These are phyloP conservation scores for Leccinum obscurum DNA, from an alignment of 768 basidiomycete genomes.

Conservation along the genomic window DNA sequence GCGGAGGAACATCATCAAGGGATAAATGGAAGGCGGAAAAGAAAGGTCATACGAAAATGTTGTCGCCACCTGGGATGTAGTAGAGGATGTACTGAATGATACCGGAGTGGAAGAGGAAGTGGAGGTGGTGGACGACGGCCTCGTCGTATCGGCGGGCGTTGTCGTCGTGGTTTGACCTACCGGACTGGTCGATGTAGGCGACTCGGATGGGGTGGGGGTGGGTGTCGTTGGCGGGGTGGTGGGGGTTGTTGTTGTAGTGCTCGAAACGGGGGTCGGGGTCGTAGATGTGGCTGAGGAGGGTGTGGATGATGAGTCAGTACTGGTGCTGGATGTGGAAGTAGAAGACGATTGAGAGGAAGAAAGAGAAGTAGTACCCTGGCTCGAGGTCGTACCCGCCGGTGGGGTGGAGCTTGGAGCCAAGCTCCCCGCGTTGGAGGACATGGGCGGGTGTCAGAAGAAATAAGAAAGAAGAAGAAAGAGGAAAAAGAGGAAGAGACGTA, in stretches of 20 bases:
- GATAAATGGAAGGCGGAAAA: neutral
- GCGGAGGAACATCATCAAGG: neutral
- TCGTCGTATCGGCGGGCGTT: neutral
- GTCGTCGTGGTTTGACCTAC: neutral
- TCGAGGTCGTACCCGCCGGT: constrained; percentile 3
- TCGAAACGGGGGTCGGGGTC: neutral
- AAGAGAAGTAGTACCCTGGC: constrained; percentile 20
- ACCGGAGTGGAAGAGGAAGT: constrained; percentile 1
- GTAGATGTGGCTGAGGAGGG: constrained; percentile 7
- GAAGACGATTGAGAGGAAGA: constrained; percentile 11
- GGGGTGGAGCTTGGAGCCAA: neutral
- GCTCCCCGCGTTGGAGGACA: constrained; percentile 14
- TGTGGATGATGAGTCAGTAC: constrained; percentile 18
- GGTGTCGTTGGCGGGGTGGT: constrained; percentile 5
- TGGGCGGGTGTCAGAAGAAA: constrained; percentile 6
- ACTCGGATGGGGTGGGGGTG: neutral
- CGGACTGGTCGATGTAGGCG: neutral
- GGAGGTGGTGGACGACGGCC: neutral
- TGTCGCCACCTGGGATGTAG: constrained; percentile 21
- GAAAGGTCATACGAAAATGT: constrained; percentile 19
- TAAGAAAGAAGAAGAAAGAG: neutral
- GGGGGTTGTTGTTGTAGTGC: constrained; percentile 12
- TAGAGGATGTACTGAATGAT: neutral
- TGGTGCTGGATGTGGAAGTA: neutral
- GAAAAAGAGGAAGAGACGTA: neutral